Evolutionary conservation across 352 stramenopile species (phyloP), one percentile per base, ranked within the genome.

Genomic region (Phytophthora kernoviae): DNA sequence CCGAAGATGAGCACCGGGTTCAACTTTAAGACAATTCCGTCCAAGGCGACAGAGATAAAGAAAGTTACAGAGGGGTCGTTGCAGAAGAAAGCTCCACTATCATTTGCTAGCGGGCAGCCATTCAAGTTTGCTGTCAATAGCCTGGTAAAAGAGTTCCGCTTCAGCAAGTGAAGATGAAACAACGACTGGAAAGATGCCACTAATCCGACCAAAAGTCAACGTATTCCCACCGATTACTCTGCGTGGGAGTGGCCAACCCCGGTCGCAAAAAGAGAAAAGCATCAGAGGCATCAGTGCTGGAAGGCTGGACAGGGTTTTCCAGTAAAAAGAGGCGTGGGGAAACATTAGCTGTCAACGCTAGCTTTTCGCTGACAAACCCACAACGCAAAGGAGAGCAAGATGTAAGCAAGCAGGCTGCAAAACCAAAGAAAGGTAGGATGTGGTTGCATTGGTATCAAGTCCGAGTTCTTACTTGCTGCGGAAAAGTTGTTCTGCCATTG

Each of bases 201-300:
- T 62, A 18, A 39, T 66, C 18, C 59, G 58, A 30, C 11, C 27
- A n/a, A 52, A 60, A 58, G 17, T 20, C 32, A 70, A 60, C 27
- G 32, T 34, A 8, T 14, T 5, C n/a, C 14, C 58, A 4, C 43
- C 32, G 17, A 51, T 71, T 62, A 18, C 51, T 58, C 57, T 70
- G 53, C 59, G 64, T 41, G 59, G 51, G 11, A 56, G 60, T 10
- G 69, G 53, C 2, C 63, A 70, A 7, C 63, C 51, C 70, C 52
- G 6, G 14, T 30, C 12, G 34, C 64, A 74, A 71, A 45, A 77
- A 77, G 43, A 48, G 64, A 5, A 77, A 71, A 32, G 32, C 52
- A 26, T 14, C 27, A 1, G 57, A 62, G 42, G 24, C 27, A 5
- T 14, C 40, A n/a, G 21, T 36, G 14, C 48, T 42, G 7, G 21